A percentile compares a stretch with the other conserved stretches of the same genome.
phyloP scores from a whole-genome alignment of 208 protist genomes.

The Crithidia brevicula region DNA sequence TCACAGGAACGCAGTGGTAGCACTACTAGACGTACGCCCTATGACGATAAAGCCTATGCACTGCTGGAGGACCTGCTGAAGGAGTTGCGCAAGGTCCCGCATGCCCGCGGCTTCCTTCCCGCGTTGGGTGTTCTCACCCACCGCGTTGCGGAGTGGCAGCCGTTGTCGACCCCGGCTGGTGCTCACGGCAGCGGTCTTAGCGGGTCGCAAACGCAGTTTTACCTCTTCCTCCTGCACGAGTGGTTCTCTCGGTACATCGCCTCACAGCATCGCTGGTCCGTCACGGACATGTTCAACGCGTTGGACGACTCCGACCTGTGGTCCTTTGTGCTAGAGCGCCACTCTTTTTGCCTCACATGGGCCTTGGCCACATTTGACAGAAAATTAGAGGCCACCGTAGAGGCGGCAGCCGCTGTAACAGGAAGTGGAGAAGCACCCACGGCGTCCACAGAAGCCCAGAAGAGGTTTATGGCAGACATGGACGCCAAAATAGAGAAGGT shows the following conservation, averaged over 20 bases:
- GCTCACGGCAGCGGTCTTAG: constrained; percentile 33
- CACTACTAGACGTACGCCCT: background rate
- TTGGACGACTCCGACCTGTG: constrained; percentile 67
- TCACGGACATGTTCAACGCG: constrained; percentile 26
- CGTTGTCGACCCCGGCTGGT: constrained; percentile 37
- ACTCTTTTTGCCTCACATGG: constrained; percentile 63
- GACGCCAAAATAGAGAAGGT: constrained; percentile 33
- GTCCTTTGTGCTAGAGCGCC: constrained; percentile 72
- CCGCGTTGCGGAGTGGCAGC: constrained; percentile 8
- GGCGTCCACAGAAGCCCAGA: background rate
- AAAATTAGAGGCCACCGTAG: too few relatives aligned
- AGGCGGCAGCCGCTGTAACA: too few relatives aligned
- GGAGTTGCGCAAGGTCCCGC: constrained; percentile 7
- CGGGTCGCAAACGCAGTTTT: constrained; percentile 54
- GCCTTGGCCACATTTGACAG: constrained; percentile 26
- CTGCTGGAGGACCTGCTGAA: constrained; percentile 23
- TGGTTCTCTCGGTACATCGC: constrained; percentile 65
- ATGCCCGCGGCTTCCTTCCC: constrained; percentile 11
- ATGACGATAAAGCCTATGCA: constrained; percentile 14
- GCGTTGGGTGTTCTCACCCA: constrained; percentile 24
- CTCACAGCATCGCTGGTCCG: constrained; percentile 49
- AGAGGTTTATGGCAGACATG: constrained; percentile 4
- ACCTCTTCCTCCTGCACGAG: constrained; percentile 55
- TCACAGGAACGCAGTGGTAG: too few relatives aligned
- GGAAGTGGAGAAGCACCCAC: too few relatives aligned